phyloP scores from a whole-genome alignment of 805 yeast species.

The Scheffersomyces coipomensis region DNA sequence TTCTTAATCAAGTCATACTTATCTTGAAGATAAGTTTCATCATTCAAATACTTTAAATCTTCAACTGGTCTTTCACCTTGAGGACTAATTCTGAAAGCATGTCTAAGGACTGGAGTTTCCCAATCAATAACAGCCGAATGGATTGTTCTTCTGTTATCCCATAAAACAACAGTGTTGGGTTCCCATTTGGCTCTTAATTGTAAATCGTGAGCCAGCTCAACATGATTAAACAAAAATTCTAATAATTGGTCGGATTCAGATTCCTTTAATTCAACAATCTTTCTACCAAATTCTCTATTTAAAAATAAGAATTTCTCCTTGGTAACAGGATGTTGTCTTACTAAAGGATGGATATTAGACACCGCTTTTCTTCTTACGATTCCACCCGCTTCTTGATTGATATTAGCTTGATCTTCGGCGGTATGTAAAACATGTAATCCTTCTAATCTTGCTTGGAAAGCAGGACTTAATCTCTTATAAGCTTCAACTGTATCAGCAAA shows the following conservation, averaged over 20 bases:
- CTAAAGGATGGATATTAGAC: conserved; percentile 33
- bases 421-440: conserved; percentile 36
- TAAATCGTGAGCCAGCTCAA: conserved; percentile 32
- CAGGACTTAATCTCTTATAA: conserved; percentile 34
- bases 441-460: conserved; percentile 26
- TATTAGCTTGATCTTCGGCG: conserved; percentile 28
- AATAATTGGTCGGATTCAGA: conserved; percentile 32
- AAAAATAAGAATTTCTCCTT: conserved; percentile 27
- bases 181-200: conserved; percentile 38
- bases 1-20: conserved; percentile 4
- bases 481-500: conserved; percentile 39
- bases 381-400: conserved; percentile 29
- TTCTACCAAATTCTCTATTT: conserved; percentile 33
- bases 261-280: conserved; percentile 32
- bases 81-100: conserved; percentile 35
- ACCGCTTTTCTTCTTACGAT: conserved; percentile 31
- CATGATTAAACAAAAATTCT: conserved; percentile 29
- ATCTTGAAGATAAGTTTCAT: conserved; percentile 7
- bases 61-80: conserved; percentile 40
- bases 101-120: conserved; percentile 34
- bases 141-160: conserved; percentile 35
- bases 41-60: conserved; percentile 27
- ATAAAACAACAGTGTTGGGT: conserved; percentile 33
- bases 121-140: conserved; percentile 36
- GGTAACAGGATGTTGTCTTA: conserved; percentile 35